phyloP scores from a whole-genome alignment of 495 filamentous ascomycete species.

The Daldinia grandis region DNA sequence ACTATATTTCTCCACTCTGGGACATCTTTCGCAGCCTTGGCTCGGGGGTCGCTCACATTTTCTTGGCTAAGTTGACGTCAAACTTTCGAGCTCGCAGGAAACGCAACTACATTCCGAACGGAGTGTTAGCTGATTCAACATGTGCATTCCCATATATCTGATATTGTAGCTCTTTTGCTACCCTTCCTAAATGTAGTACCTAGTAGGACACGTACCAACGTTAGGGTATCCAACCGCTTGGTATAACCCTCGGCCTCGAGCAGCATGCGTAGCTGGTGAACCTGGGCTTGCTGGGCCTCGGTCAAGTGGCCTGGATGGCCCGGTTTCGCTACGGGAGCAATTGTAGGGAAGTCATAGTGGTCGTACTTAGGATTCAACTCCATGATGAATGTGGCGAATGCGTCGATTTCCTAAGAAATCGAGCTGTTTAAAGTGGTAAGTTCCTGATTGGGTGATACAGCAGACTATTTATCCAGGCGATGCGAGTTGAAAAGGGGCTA shows the following conservation, averaged over 20 bases:
- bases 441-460: constrained; percentile 5
- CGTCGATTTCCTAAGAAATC: constrained; percentile 34
- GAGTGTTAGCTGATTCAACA: constrained; percentile 17
- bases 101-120: constrained; percentile 65
- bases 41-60: constrained; percentile 70
- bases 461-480: constrained; percentile 11
- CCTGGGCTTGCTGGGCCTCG: constrained; percentile 86
- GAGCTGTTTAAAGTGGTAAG: constrained; percentile 9
- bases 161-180: no score
- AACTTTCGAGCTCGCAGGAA: constrained; percentile 96
- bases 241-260: constrained; percentile 86
- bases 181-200: background rate
- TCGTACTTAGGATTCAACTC: constrained; percentile 90
- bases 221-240: constrained; percentile 88
- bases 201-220: constrained; percentile 63
- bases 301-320: constrained; percentile 94
- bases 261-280: constrained; percentile 81
- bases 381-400: constrained; percentile 50
- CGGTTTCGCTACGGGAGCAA: constrained; percentile 67
- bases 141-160: background rate
- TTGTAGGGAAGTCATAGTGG: constrained; percentile 91
- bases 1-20: background rate
- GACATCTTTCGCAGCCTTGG: background rate
- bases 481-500: constrained; percentile 4
- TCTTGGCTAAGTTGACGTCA: constrained; percentile 81